phyloP scores from a whole-genome alignment of 2,329 filamentous ascomycete genomes.

The Neonectria sp. region DNA sequence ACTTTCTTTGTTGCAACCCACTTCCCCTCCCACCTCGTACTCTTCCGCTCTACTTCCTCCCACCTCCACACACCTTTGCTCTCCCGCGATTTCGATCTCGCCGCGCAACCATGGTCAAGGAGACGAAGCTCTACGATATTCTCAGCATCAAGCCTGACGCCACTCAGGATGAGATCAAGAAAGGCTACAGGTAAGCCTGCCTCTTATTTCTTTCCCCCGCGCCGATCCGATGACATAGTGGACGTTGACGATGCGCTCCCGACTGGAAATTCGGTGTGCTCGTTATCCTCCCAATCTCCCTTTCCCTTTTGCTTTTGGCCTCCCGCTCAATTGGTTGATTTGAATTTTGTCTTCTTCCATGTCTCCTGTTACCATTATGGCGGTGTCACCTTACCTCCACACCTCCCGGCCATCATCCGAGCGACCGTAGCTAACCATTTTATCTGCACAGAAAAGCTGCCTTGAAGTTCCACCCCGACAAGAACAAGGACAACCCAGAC shows the following conservation, averaged over 20 bases:
- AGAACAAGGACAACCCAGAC: conserved; percentile 92
- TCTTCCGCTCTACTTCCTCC: not conserved
- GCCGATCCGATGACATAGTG: conserved; percentile 6
- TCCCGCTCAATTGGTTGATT: conserved; percentile 8
- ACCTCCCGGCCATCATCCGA: conserved; percentile 9
- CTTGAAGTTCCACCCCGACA: conserved; percentile 95
- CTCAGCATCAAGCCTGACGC: conserved; percentile 85
- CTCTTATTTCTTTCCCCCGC: conserved; percentile 12
- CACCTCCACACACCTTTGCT: conserved; percentile 22
- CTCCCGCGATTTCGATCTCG: conserved; percentile 18
- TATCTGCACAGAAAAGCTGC: conserved; percentile 78
- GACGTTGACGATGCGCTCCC: conserved; percentile 8
- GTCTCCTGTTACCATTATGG: not conserved
- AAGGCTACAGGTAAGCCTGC: conserved; percentile 83
- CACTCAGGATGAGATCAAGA: conserved; percentile 95
- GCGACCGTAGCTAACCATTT: conserved; percentile 53
- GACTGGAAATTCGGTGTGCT: conserved; percentile 10
- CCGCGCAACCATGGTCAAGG: conserved; percentile 82
- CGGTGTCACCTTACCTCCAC: not conserved
- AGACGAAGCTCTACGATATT: conserved; percentile 95
- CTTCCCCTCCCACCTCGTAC: conserved; percentile 2
- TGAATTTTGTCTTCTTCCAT: conserved; percentile 10
- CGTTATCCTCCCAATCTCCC: not conserved
- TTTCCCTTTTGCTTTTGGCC: not conserved
- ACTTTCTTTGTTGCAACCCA: conserved; percentile 16